Evolutionary conservation across 257 asterid species (phyloP).

Genomic region (Paulownia fortunei): DNA sequence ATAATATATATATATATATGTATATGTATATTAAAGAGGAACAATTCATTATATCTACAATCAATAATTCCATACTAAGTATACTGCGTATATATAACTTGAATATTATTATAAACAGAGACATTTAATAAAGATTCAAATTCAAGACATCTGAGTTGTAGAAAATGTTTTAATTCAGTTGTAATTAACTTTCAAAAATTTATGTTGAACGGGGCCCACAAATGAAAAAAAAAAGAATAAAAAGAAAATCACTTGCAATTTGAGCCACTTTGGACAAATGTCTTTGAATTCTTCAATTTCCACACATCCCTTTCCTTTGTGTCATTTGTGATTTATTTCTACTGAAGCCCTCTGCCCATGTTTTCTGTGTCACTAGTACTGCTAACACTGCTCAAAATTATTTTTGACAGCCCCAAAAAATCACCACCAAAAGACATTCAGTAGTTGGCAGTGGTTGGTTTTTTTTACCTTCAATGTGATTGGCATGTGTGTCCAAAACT

Average conservation of each 20-base stretch:
- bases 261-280: neutral
- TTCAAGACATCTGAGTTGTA: no score
- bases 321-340: conserved; percentile 15
- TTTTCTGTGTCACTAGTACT: conserved; percentile 16
- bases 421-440: neutral
- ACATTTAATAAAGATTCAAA: no score
- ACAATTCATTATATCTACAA: no score
- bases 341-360: conserved; percentile 20
- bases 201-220: neutral
- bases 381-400: conserved; percentile 7
- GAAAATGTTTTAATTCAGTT: no score
- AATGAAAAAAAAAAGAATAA: neutral
- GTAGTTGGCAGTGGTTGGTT: neutral
- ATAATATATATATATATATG: no score
- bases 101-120: no score
- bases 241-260: neutral
- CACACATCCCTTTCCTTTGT: conserved; percentile 15
- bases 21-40: no score
- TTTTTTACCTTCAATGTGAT: neutral
- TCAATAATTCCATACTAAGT: no score
- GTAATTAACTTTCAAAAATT: no score
- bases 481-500: conserved; percentile 21
- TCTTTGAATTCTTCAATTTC: neutral
- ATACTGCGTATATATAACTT: no score
- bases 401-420: neutral